Evolutionary conservation across 192 early-diverging fungal species (phyloP).

Genomic region (Umbelopsis sp.): DNA sequence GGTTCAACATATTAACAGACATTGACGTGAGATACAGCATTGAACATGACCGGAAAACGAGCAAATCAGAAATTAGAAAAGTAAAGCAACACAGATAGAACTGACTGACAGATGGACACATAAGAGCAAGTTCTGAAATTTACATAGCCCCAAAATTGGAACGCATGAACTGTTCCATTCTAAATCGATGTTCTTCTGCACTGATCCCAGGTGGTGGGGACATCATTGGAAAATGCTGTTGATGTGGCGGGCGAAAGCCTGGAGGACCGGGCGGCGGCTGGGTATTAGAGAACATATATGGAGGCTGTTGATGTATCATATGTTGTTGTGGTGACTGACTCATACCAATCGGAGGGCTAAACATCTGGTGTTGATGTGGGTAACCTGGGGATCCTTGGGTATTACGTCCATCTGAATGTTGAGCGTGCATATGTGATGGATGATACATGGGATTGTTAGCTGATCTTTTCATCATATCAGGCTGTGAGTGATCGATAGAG

Average conservation of each 20-base stretch:
- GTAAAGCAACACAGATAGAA: background rate
- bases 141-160: constrained; percentile 26
- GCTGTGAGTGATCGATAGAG: background rate
- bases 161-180: constrained; percentile 19
- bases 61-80: background rate
- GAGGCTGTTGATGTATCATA: background rate
- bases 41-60: background rate
- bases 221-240: background rate
- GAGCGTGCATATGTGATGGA: background rate
- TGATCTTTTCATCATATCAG: background rate
- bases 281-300: background rate
- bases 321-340: background rate
- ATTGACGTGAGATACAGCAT: background rate
- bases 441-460: background rate
- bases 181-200: constrained; percentile 21
- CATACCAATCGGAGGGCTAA: background rate
- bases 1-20: background rate
- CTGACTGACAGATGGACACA: background rate
- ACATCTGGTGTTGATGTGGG: background rate
- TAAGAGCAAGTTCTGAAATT: constrained; percentile 15
- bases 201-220: constrained; percentile 24
- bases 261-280: background rate
- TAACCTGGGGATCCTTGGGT: background rate
- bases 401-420: background rate
- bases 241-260: constrained; percentile 12